Base-by-base conservation (phyloP, 352 stramenopile genomes). In the Phytophthora macrochlamydospora region DNA sequence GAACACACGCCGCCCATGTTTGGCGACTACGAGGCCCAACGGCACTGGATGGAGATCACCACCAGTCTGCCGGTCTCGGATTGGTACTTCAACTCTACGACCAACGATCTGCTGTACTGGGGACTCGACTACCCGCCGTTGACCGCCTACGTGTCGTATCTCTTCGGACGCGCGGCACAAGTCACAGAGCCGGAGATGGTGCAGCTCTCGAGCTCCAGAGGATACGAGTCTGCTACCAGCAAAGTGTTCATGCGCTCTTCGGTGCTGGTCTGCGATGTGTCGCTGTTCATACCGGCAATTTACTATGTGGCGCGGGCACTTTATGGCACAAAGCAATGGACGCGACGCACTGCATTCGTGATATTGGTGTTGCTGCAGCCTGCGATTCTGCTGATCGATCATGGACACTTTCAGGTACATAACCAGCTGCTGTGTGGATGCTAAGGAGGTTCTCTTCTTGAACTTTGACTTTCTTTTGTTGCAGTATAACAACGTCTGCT, bases 21-120 rank as follows among this genome's bases (percentile, higher is more conserved):
- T 67, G 97, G 97, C 38, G 97, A 99, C 74, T 99, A 98, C 77
- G 97, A 99, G 72, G 97, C 97, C 3, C 97, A 99, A 76, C 91
- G 97, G 37, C 97, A 99, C 78, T 99, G 97, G 97, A 99, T 99
- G 97, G 97, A 99, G 82, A 83, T 99, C 50, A 99, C 97, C 31
- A 85, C 87, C 45, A 81, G 97, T 56, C 64, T 99, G 56, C 96
- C 96, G 1, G 54, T 98, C 11, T 86, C 75, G 2, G 83, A 98
- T 51, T 99, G 97, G 97, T 99, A 99, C 71, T 93, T 91, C 67
- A 97, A 96, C 57, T 80, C 86, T 24, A 85, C 79, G 1, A 55
- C 67, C 33, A 98, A 99, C 73, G 91, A 99, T 62, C 72, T 99
- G 46, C 69, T 96, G 35, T 99, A 99, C 71, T 99, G 97, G 97